Base-by-base conservation (phyloP, 1,284 basidiomycete genomes). In the Austroboletus niveus region DNA sequence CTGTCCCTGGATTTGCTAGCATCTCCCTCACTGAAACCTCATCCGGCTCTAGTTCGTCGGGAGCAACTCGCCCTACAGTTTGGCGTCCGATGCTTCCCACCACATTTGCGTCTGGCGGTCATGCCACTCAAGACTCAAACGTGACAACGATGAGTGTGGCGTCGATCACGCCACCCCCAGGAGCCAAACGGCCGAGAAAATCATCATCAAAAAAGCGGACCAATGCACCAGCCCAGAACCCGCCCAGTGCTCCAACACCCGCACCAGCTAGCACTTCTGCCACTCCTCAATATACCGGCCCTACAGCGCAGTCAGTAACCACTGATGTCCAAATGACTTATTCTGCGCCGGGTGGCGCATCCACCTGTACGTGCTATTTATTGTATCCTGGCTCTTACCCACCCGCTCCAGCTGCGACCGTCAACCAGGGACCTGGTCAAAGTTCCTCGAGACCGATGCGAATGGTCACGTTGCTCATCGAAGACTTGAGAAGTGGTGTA, bases 401-500 rank as follows among this genome's bases (percentile, higher is more conserved):
- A 62, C 12, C 15, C 12, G 27, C 48, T 39, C 47, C 49, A 57
- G 61, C 57, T 17, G 45, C 49, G 12, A 2, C 48, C 29, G 35
- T 30, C 35, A 24, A 46, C 17, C 60, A 55, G 36, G 22, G 36
- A n/a, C 14, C 47, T 51, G 32, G 44, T 36, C 56, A 48, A n/a
- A 48, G 39, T 45, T 24, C 5, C 47, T 7, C 43, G 12, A 42
- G 56, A 31, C 57, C 65, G 9, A 29, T 66, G 35, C 70, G 75
- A 40, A 77, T 84, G 66, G 68, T 88, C 10, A 89, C 85, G 6
- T 58, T 88, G 17, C 72, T 89, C 5, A 86, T 88, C 15, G 76
- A 81, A 51, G 87, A 89, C 57, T 58, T 73, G 49, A 77, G 85
- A 29, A 75, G 71, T 54, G 76, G 74, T 4, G 66, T 69, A 1